Conservation (phyloP, 2,329 filamentous ascomycete species). For the Volutella citrinella region DNA sequence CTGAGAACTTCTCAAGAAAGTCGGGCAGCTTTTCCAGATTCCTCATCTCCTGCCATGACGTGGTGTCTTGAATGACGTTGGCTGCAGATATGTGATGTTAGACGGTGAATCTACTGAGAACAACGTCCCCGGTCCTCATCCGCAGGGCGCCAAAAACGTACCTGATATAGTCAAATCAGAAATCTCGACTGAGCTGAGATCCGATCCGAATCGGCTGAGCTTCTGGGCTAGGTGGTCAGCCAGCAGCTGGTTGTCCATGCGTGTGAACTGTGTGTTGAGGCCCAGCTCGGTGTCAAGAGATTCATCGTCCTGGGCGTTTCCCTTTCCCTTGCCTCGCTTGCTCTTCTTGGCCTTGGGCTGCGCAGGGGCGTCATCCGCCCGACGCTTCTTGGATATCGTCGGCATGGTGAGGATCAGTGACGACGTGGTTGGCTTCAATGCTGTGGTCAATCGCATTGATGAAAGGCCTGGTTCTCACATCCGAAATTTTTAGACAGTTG, state of each 20-base stretch:
- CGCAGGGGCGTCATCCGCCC: slow-evolving; percentile 45
- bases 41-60: slow-evolving; percentile 65
- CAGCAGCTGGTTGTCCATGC: slow-evolving; percentile 79
- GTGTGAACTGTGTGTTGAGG: slow-evolving; percentile 75
- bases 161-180: slow-evolving; percentile 78
- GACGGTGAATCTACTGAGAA: no score
- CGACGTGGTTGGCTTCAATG: slow-evolving; percentile 2
- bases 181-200: slow-evolving; percentile 80
- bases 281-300: slow-evolving; percentile 66
- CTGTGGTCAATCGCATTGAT: no score
- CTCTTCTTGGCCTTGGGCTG: slow-evolving; percentile 41
- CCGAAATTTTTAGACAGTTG: slow-evolving; percentile 10
- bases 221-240: slow-evolving; percentile 84
- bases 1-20: slow-evolving; percentile 69
- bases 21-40: slow-evolving; percentile 69
- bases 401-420: slow-evolving; percentile 30
- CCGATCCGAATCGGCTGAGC: slow-evolving; percentile 72
- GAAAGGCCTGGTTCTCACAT: not conserved
- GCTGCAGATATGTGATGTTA: slow-evolving; percentile 43
- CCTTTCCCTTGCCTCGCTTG: slow-evolving; percentile 58
- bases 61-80: slow-evolving; percentile 75
- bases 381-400: slow-evolving; percentile 54
- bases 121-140: no score
- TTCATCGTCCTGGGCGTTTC: slow-evolving; percentile 52
- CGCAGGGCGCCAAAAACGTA: no score